phyloP scores from a whole-genome alignment of 306 rosid genomes.

The Sechiopsis laciniata region DNA sequence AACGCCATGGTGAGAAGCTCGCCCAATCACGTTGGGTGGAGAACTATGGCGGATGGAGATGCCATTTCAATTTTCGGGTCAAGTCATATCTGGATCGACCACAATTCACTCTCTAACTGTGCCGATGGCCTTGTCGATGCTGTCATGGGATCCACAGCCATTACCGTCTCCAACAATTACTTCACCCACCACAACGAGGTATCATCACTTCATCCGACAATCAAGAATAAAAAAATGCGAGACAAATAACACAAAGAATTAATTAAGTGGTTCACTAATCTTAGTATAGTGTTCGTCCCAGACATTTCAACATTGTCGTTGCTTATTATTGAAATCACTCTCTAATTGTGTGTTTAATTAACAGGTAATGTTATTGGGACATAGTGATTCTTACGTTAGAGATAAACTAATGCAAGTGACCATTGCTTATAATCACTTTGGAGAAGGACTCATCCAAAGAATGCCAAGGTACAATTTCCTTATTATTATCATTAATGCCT shows the following conservation, averaged over 20 bases:
- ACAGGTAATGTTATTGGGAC: slow-evolving; percentile 95
- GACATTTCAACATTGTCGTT: too few species aligned
- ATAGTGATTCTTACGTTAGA: slow-evolving; percentile 81
- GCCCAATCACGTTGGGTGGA: slow-evolving; percentile 81
- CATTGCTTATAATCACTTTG: slow-evolving; percentile 96
- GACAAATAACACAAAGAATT: too few species aligned
- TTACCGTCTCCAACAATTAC: slow-evolving; percentile 93
- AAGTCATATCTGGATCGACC: slow-evolving; percentile 94
- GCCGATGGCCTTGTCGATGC: slow-evolving; percentile 99
- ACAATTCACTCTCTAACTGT: slow-evolving; percentile 82
- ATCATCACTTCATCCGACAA: slow-evolving; percentile 13
- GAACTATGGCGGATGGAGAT: slow-evolving; percentile 98
- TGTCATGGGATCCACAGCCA: slow-evolving; percentile 91
- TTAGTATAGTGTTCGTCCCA: too few species aligned
- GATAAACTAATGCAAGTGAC: slow-evolving; percentile 98
- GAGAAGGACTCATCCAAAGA: slow-evolving; percentile 97
- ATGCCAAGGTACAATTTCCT: slow-evolving; percentile 71
- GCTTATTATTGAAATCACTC: too few species aligned
- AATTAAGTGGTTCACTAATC: too few species aligned
- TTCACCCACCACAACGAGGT: slow-evolving; percentile 99
- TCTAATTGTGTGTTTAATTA: slow-evolving; percentile 21
- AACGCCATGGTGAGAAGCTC: slow-evolving; percentile 98
- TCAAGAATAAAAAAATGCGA: too few species aligned
- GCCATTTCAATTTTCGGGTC: slow-evolving; percentile 85
- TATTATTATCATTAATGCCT: neutral